Base-by-base conservation (phyloP, 306 rosid species). In the Citrullus mucosospermus region DNA sequence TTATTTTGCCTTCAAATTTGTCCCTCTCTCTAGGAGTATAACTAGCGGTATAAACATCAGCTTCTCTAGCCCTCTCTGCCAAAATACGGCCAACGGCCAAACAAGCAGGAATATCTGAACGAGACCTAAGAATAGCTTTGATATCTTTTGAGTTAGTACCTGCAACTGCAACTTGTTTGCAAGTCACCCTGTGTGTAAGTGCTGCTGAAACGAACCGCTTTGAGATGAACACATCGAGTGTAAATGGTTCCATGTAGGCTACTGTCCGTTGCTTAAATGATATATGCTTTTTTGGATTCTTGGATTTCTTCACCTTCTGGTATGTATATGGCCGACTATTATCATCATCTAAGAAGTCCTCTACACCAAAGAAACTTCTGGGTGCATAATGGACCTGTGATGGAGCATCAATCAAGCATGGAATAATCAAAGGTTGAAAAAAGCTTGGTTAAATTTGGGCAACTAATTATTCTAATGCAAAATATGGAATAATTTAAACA, bases 81-180 rank as follows among this genome's bases (percentile, higher is more conserved):
- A 94, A 84, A 78, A 92, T 89, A 57, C 80, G 84, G 22, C 98
- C 98, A 32, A 89, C 59, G 15, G 98, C 93, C 82, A 95, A 84
- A 84, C 98, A 95, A 0, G 98, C 97, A 1, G 97, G 98, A 65
- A 95, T 89, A 79, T 95, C 98, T 0, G 93, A 92, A 8, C 98
- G 92, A 20, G 97, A 95, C 82, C 57, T 78, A 66, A 95, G 96
- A 17, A 79, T 92, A 41, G 96, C 96, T 85, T 95, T 95, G 22
- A 95, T 91, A 85, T 95, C 97, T 79, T 95, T 95, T 54, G 98
- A 94, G 89, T 95, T 95, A 57, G 98, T 95, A 32, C 98, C 98
- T 1, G 98, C 97, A 80, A 92, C 97, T 54, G 96, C 96, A 84
- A 95, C 98, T 85, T 92, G 98, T 81, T 88, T 92, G 83, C 95